Base-by-base conservation (phyloP, 768 basidiomycete species). In the Calocera viscosa region DNA sequence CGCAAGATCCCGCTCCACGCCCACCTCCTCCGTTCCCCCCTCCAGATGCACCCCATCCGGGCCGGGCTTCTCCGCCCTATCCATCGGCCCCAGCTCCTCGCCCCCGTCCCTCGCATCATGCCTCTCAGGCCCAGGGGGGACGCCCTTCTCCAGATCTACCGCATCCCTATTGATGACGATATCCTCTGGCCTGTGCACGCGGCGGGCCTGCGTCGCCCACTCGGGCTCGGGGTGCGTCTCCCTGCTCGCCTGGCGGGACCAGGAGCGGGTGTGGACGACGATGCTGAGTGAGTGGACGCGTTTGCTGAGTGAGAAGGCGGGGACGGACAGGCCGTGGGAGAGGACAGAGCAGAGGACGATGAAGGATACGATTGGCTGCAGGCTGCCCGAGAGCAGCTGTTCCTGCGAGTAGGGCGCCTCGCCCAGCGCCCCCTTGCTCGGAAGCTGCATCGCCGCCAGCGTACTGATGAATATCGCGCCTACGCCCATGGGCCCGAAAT, bases 401-500 rank as follows among this genome's bases (percentile, higher is more conserved):
- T 83, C 78, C 73, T 90, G 86, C 17, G 78, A 78, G 34, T 78
- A 76, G 0, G 86, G 83, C 5, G 84, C 80, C 66, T 77, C 73
- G 1, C 78, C 74, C 1, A 88, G 84, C 12, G 74, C 71, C 8
- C 71, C 72, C 1, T 73, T 71, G 2, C 67, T 69, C 5, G 87
- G 82, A 17, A 94, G 82, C 64, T 83, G 77, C 68, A 82, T 78
- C 10, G 82, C 82, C 7, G 91, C 91, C 11, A 91, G 81, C 0
- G 91, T 93, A 11, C 88, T 88, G 68, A 97, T 97, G 80, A 96
- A 99, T 65, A 99, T 82, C 12, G 92, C 95, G 47, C 92, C 92
- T 82, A 96, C 93, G 65, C 94, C 94, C 90, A 96, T 90, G 28
- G 91, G 90, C 16, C 93, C 95, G 74, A 97, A 99, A 78, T 97